These are phyloP conservation scores for Insectozyma bohioensis DNA, from an alignment of 1,139 yeast species.

Conservation along the genomic window DNA sequence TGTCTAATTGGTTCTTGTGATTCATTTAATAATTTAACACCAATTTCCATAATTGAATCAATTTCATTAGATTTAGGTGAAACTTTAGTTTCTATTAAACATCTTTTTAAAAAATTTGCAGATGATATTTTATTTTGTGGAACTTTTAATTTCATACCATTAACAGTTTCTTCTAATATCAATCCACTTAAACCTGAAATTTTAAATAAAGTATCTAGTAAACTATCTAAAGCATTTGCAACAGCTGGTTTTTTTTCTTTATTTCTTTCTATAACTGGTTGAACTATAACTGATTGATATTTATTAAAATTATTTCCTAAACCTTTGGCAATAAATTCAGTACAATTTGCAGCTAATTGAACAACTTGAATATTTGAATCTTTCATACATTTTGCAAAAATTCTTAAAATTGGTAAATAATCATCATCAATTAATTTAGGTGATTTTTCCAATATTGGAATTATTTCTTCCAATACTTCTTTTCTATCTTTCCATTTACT, in stretches of 20 bases:
- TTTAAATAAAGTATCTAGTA: conserved; percentile 64
- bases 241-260: conserved; percentile 87
- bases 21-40: conserved; percentile 67
- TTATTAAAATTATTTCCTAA: conserved; percentile 51
- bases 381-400: conserved; percentile 71
- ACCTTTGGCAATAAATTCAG: conserved; percentile 66
- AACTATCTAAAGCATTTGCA: conserved; percentile 62
- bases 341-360: conserved; percentile 71
- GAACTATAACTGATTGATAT: conserved; percentile 55
- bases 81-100: conserved; percentile 51
- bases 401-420: conserved; percentile 57
- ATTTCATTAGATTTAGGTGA: conserved; percentile 56
- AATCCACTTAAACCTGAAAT: conserved; percentile 50
- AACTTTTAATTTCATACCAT: conserved; percentile 69
- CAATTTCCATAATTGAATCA: conserved; percentile 54
- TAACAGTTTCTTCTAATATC: conserved; percentile 60
- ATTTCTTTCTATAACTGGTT: conserved; percentile 74
- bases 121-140: conserved; percentile 81
- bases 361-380: conserved; percentile 93
- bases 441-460: conserved; percentile 53
- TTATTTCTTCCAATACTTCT: conserved; percentile 74
- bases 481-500: conserved; percentile 91
- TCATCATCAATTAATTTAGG: conserved; percentile 46
- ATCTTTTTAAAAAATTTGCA: conserved; percentile 62
- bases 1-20: conserved; percentile 85